Evolutionary conservation across 2,329 filamentous ascomycete genomes (phyloP).

Genomic region (Drechslerella coelobrocha): DNA sequence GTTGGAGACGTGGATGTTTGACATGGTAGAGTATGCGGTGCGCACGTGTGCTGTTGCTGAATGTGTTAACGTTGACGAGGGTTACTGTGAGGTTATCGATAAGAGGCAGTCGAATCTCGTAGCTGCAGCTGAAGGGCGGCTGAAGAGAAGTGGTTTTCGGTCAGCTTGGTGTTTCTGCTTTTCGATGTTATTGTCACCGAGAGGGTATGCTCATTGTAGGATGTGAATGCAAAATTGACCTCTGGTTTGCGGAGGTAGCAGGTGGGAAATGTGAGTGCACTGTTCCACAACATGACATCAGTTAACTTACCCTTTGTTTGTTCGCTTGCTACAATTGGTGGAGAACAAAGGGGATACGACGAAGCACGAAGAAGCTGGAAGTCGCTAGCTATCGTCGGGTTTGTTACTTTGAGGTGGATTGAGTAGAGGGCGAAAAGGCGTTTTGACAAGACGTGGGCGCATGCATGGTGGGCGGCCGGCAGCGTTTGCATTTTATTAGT

Average conservation of each 20-base stretch:
- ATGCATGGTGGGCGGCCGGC: conserved; percentile 1
- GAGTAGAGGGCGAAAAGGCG: too few species aligned
- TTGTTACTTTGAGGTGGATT: too few species aligned
- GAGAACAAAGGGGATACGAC: neutral
- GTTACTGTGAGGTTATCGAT: conserved; percentile 58
- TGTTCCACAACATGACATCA: neutral
- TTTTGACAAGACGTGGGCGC: too few species aligned
- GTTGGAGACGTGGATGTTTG: conserved; percentile 73
- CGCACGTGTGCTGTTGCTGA: neutral
- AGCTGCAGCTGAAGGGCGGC: neutral
- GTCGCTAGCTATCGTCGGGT: too few species aligned
- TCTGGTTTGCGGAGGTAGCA: neutral
- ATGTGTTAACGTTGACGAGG: neutral
- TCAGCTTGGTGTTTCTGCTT: too few species aligned
- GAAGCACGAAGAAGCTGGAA: too few species aligned
- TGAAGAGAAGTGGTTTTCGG: neutral
- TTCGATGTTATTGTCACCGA: neutral
- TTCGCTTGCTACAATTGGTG: neutral
- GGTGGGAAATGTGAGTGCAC: neutral
- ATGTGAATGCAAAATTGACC: neutral
- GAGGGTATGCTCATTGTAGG: neutral
- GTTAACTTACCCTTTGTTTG: neutral
- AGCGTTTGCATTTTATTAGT: neutral
- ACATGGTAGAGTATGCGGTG: conserved; percentile 57
- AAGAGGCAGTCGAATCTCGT: conserved; percentile 63